These are phyloP conservation scores for Penicillium brasilianum DNA, from an alignment of 2,329 filamentous ascomycete species.

Conservation along the genomic window DNA sequence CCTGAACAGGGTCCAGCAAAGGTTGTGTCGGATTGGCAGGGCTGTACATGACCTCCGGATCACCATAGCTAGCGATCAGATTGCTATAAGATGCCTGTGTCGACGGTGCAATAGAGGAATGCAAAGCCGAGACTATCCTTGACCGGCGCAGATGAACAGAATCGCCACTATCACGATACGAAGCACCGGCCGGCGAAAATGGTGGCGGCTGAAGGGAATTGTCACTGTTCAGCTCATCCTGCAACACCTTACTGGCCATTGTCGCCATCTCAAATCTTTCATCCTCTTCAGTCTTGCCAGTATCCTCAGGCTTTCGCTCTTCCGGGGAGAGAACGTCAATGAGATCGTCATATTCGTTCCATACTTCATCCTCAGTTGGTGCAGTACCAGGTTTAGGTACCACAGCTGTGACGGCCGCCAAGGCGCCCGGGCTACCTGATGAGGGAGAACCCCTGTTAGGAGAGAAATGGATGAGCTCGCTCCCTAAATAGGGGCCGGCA, in stretches of 20 bases:
- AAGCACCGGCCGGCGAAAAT: slow-evolving; percentile 30
- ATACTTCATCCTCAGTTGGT: slow-evolving; percentile 81
- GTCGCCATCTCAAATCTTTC: slow-evolving; percentile 45
- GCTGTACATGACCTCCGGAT: slow-evolving; percentile 31
- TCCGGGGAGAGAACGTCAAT: slow-evolving; percentile 67
- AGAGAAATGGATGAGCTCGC: slow-evolving; percentile 76
- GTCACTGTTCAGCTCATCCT: slow-evolving; percentile 40
- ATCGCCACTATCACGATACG: slow-evolving; percentile 35
- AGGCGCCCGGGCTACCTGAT: slow-evolving; percentile 68
- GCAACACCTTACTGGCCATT: slow-evolving; percentile 45
- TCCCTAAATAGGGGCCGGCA: slow-evolving; percentile 45
- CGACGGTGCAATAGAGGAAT: slow-evolving; percentile 55
- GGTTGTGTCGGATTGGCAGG: slow-evolving; percentile 27
- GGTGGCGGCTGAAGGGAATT: slow-evolving; percentile 11
- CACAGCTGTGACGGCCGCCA: slow-evolving; percentile 68
- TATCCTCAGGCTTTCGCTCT: slow-evolving; percentile 27
- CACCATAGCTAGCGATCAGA: slow-evolving; percentile 58
- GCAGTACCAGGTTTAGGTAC: slow-evolving; percentile 66
- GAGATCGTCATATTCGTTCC: slow-evolving; percentile 92
- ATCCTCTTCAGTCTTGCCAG: slow-evolving; percentile 22
- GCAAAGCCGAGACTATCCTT: slow-evolving; percentile 56
- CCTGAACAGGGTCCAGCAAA: slow-evolving; percentile 26
- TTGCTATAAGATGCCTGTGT: slow-evolving; percentile 61
- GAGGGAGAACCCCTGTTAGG: slow-evolving; percentile 73
- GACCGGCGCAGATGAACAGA: slow-evolving; percentile 56